Base-by-base conservation (phyloP, 768 basidiomycete genomes). In the Calocera cornea region DNA sequence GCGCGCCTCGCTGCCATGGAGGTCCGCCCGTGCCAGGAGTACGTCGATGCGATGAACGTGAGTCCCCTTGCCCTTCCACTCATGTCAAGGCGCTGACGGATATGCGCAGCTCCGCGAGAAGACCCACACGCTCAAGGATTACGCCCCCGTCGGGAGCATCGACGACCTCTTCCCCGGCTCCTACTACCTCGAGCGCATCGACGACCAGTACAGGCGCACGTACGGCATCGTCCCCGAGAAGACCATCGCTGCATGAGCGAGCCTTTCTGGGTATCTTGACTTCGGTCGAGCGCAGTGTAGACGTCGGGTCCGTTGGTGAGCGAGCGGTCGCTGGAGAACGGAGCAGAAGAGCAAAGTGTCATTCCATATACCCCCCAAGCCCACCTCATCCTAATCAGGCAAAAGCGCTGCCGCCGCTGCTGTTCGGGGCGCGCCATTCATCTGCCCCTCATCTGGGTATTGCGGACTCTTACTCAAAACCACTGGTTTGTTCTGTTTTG, bases 91-190 rank as follows among this genome's bases (percentile, higher is more conserved):
- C 14, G 2, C 34, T 66, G 44, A 16, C 24, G 33, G 10, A 66
- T 31, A 47, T 92, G 64, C 74, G 14, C 71, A 95, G 94, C 87
- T 97, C 65, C 91, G 95, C 44, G 95, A 98, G 80, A 87, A 90
- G 79, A 95, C 95, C 83, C 94, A 97, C 83, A 95, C 95, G 73
- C 86, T 91, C 17, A 85, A 82, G 29, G 81, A 86, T 72, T 99
- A 90, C 80, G 83, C 84, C 1, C 97, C 97, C 14, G 82, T 84
- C 64, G 97, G 97, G 54, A 87, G 86, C 27, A 77, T 94, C 68
- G 90, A 94, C 69, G 89, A 97, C 83, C 88, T 99, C 77, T 94
- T 92, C 90, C 87, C 90, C 2, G 94, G 94, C 50, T 81, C 88
- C 22, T 98, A 88, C 81, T 98, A 97, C 83, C 89, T 99, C 71